Evolutionary conservation across 2,329 filamentous ascomycete genomes (phyloP).

Genomic region (Phaeosphaeriaceae sp.): DNA sequence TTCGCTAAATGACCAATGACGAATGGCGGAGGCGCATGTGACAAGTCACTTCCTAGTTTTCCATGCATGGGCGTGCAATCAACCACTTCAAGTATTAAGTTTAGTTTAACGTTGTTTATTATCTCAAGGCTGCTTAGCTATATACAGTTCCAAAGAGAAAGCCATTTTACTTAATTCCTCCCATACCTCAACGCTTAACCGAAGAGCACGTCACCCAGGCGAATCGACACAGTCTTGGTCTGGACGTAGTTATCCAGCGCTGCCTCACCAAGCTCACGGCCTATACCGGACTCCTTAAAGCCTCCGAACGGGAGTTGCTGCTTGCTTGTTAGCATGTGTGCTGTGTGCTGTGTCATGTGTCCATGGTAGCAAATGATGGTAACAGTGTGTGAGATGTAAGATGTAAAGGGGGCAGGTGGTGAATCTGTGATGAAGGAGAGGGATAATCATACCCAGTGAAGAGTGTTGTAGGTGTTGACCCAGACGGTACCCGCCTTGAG

Average conservation of each 20-base stretch:
- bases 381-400: no score
- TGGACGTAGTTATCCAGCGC: slow-evolving; percentile 57
- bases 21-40: slow-evolving; percentile 33
- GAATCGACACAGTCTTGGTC: slow-evolving; percentile 55
- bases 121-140: neutral
- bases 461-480: slow-evolving; percentile 75
- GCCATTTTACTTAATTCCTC: neutral
- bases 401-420: no score
- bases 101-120: neutral
- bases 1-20: slow-evolving; percentile 23
- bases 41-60: slow-evolving; percentile 50
- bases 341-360: no score
- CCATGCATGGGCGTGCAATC: no score
- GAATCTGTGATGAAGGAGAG: no score
- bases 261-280: slow-evolving; percentile 59
- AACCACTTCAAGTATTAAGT: no score
- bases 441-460: no score
- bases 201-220: slow-evolving; percentile 59
- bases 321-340: no score
- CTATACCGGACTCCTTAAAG: slow-evolving; percentile 58
- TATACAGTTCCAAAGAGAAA: neutral
- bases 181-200: slow-evolving; percentile 44
- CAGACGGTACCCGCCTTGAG: slow-evolving; percentile 74
- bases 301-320: slow-evolving; percentile 64
- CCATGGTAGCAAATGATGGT: no score